These are phyloP conservation scores for Tetrapisispora iriomotensis DNA, from an alignment of 805 yeast species.

Conservation along the genomic window DNA sequence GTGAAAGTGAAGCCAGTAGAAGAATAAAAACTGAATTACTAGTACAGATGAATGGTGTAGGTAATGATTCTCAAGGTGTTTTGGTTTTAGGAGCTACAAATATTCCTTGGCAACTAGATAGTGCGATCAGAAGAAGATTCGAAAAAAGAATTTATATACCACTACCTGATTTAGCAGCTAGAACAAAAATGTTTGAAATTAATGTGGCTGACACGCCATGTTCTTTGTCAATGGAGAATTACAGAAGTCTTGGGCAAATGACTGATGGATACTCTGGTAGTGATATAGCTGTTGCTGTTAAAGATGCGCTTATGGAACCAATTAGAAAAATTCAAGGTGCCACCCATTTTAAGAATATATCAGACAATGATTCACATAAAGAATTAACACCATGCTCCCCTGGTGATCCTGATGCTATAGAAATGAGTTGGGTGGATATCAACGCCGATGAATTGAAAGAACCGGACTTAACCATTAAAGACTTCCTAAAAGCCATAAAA, in stretches of 20 bases:
- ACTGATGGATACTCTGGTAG: constrained; percentile 97
- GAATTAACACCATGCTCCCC: constrained; percentile 92
- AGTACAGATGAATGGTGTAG: constrained; percentile 99
- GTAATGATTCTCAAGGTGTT: constrained; percentile 87
- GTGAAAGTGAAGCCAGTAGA: constrained; percentile 92
- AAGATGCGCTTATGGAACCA: constrained; percentile 97
- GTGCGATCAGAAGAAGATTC: constrained; percentile 94
- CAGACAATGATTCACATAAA: constrained; percentile 28
- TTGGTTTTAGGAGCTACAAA: constrained; percentile 94
- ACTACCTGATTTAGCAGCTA: constrained; percentile 85
- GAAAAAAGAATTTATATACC: constrained; percentile 93
- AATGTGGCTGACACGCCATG: constrained; percentile 90
- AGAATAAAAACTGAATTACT: constrained; percentile 91
- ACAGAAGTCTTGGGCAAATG: constrained; percentile 72
- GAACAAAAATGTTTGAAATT: constrained; percentile 87
- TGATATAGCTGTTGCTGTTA: constrained; percentile 91
- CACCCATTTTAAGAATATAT: constrained; percentile 74
- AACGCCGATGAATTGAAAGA: constrained; percentile 82
- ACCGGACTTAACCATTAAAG: constrained; percentile 83
- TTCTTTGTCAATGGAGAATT: constrained; percentile 61
- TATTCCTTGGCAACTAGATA: constrained; percentile 97
- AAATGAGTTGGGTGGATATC: constrained; percentile 89
- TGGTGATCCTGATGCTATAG: constrained; percentile 79
- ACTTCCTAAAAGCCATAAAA: constrained; percentile 85
- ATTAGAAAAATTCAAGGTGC: constrained; percentile 91